These are phyloP conservation scores for Cyamopsis tetragonoloba DNA, from an alignment of 306 rosid species.

Conservation along the genomic window DNA sequence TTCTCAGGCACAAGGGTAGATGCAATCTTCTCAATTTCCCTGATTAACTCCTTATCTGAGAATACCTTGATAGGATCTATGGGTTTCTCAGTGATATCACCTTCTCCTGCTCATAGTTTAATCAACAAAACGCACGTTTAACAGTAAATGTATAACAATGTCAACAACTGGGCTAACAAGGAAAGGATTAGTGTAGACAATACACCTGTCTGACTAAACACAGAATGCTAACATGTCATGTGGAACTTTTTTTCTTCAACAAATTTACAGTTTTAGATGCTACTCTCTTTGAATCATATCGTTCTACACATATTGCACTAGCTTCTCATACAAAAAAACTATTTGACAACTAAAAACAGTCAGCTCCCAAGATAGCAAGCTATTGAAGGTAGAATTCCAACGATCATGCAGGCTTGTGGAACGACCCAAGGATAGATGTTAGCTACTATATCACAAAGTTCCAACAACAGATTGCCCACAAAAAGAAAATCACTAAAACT, in stretches of 20 bases:
- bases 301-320: neutral
- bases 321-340: neutral
- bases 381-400: constrained; percentile 17
- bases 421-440: constrained; percentile 14
- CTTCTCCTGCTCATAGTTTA: constrained; percentile 61
- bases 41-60: constrained; percentile 87
- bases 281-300: neutral
- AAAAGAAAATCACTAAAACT: neutral
- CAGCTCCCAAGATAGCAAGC: neutral
- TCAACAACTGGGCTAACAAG: neutral
- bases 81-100: constrained; percentile 71
- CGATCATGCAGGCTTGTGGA: neutral
- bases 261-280: neutral
- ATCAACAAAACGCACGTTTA: constrained; percentile 16
- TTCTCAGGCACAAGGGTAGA: constrained; percentile 94
- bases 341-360: neutral
- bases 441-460: constrained; percentile 10
- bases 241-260: neutral
- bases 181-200: neutral
- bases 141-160: constrained; percentile 12
- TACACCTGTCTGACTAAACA: neutral
- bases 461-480: neutral
- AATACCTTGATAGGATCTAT: constrained; percentile 84
- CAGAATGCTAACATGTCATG: neutral
- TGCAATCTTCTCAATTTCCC: constrained; percentile 95